Percentiles rank a stretch among this genome's conserved stretches.
These are phyloP conservation scores for Sugiyamaella americana DNA, from an alignment of 805 yeast genomes.

Conservation along the genomic window DNA sequence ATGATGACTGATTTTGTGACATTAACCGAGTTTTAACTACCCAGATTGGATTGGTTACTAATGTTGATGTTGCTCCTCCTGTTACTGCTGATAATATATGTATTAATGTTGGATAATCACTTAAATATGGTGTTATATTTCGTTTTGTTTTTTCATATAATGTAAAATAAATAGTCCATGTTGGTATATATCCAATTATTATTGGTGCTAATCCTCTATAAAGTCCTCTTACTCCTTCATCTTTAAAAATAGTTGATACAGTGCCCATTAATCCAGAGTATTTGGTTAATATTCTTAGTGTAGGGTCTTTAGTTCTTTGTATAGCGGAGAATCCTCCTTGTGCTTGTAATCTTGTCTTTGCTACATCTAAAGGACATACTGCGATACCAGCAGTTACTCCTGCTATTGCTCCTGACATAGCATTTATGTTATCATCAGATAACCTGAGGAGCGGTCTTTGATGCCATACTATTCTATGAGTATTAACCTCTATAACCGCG, in stretches of 20 bases:
- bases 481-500: slow-evolving; percentile 4
- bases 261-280: slow-evolving; percentile 42
- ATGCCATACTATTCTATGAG: slow-evolving; percentile 6
- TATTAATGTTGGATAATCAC: slow-evolving; percentile 28
- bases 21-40: slow-evolving; percentile 92
- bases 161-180: slow-evolving; percentile 94
- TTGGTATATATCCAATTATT: slow-evolving; percentile 87
- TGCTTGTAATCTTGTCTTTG: slow-evolving; percentile 90
- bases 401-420: slow-evolving; percentile 87
- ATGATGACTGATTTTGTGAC: slow-evolving; percentile 43
- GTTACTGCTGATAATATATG: slow-evolving; percentile 62
- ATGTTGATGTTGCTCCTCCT: slow-evolving; percentile 83
- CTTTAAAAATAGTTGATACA: slow-evolving; percentile 54
- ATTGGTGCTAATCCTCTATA: slow-evolving; percentile 93
- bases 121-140: slow-evolving; percentile 38
- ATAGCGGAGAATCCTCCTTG: slow-evolving; percentile 51
- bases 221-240: slow-evolving; percentile 78
- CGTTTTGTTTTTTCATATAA: slow-evolving; percentile 76
- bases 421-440: slow-evolving; percentile 43
- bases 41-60: slow-evolving; percentile 93
- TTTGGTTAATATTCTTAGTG: slow-evolving; percentile 6
- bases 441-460: slow-evolving; percentile 5
- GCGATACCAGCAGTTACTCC: slow-evolving; percentile 84
- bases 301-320: slow-evolving; percentile 5
- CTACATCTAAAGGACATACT: slow-evolving; percentile 95